Evolutionary conservation across 306 rosid genomes (phyloP).

Genomic region (Fragaria iinumae): DNA sequence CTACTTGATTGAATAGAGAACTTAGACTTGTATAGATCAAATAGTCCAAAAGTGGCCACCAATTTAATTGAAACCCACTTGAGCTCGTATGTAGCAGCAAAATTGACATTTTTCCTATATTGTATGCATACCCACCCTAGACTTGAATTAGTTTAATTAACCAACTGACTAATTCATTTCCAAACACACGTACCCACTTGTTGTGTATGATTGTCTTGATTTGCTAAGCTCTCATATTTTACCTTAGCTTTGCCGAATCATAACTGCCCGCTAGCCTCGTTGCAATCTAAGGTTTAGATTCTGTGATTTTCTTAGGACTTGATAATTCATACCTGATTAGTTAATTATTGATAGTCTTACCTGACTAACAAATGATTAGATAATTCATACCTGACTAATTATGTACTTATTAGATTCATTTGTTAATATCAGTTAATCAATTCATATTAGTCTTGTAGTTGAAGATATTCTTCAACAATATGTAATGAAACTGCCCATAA

Average conservation of each 20-base stretch:
- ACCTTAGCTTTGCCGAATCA: conserved; percentile 13
- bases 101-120: not conserved
- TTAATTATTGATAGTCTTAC: not conserved
- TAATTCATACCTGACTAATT: not conserved
- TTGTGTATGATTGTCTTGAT: conserved; percentile 15
- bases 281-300: conserved; percentile 44
- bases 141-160: not conserved
- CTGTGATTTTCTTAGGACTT: conserved; percentile 19
- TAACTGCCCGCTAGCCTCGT: conserved; percentile 8
- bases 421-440: not conserved
- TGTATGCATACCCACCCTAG: not conserved
- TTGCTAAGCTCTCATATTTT: not conserved
- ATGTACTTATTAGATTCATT: not conserved
- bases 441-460: too few species aligned
- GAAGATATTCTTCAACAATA: too few species aligned
- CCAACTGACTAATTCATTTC: conserved; percentile 12
- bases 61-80: not conserved
- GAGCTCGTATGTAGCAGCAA: not conserved
- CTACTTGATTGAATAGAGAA: not conserved
- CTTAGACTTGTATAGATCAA: not conserved
- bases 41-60: not conserved
- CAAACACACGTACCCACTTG: conserved; percentile 15
- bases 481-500: too few species aligned
- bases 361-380: too few species aligned
- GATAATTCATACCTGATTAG: not conserved